Evolutionary conservation across 2,329 filamentous ascomycete genomes (phyloP).

Genomic region (Phaeosphaeriaceae sp.): DNA sequence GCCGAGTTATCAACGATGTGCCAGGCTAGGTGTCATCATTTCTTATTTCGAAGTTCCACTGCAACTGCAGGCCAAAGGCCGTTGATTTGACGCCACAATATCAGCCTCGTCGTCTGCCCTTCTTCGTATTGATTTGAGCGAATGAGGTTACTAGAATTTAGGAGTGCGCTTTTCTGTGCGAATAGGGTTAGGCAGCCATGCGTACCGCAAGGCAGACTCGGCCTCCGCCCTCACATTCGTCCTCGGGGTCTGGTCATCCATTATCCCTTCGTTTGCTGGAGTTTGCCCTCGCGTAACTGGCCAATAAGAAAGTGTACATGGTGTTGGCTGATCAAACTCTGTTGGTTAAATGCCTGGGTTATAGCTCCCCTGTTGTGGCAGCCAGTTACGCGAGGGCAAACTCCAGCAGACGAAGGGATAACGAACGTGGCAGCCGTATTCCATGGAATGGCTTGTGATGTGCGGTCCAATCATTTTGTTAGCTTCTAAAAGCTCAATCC

Average conservation of each 20-base stretch:
- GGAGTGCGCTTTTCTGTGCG: background rate
- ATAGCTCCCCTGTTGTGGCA: too few species aligned
- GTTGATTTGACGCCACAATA: conserved; percentile 1
- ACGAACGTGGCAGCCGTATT: background rate
- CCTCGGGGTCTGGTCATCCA: too few species aligned
- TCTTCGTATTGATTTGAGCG: background rate
- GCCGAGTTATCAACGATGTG: too few species aligned
- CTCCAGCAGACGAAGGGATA: too few species aligned
- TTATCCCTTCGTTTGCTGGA: too few species aligned
- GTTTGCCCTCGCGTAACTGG: too few species aligned
- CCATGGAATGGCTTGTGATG: background rate
- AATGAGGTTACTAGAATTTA: background rate
- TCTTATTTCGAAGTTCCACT: background rate
- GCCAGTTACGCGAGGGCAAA: too few species aligned
- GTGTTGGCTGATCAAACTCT: too few species aligned
- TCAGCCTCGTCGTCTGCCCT: background rate
- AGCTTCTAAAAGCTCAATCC: background rate
- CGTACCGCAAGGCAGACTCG: too few species aligned
- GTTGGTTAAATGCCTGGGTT: too few species aligned
- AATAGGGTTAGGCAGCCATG: background rate
- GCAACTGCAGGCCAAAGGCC: background rate
- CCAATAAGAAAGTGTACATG: too few species aligned
- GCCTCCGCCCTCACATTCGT: too few species aligned
- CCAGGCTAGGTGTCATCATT: background rate
- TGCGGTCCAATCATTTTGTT: background rate